phyloP scores from a whole-genome alignment of 1,139 yeast species.

The Pneumocystis sp. region DNA sequence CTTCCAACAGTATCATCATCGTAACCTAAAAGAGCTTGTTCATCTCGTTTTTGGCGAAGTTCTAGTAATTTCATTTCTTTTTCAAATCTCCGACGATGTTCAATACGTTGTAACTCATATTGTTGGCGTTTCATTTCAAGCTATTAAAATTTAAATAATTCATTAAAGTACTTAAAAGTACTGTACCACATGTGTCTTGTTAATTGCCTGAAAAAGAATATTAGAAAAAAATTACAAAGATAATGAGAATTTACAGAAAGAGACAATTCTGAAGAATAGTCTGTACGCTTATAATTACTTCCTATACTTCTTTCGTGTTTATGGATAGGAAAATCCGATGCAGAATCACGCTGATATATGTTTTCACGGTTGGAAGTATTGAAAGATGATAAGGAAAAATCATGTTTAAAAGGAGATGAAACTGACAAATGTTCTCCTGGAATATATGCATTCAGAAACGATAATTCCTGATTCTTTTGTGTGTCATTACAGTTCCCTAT shows the following conservation, averaged over 20 bases:
- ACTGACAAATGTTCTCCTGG: background rate
- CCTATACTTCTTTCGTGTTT: background rate
- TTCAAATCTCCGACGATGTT: background rate
- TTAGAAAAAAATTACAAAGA: background rate
- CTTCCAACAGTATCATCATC: background rate
- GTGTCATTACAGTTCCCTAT: background rate
- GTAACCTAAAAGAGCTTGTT: background rate
- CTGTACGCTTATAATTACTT: background rate
- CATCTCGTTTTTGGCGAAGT: background rate
- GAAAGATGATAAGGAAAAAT: background rate
- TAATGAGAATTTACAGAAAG: background rate
- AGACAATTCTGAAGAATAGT: background rate
- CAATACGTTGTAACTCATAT: background rate
- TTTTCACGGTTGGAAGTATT: background rate
- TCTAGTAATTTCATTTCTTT: constrained; percentile 1
- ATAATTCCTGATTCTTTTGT: background rate
- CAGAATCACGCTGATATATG: background rate
- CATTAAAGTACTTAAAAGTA: background rate
- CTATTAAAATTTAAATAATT: background rate
- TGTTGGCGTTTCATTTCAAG: constrained; percentile 2
- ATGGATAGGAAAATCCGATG: background rate
- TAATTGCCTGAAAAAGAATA: background rate
- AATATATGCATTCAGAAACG: background rate
- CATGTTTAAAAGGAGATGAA: background rate
- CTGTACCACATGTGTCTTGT: background rate